Evolutionary conservation across 352 stramenopile genomes (phyloP).

Genomic region (Pythium phragmitis): DNA sequence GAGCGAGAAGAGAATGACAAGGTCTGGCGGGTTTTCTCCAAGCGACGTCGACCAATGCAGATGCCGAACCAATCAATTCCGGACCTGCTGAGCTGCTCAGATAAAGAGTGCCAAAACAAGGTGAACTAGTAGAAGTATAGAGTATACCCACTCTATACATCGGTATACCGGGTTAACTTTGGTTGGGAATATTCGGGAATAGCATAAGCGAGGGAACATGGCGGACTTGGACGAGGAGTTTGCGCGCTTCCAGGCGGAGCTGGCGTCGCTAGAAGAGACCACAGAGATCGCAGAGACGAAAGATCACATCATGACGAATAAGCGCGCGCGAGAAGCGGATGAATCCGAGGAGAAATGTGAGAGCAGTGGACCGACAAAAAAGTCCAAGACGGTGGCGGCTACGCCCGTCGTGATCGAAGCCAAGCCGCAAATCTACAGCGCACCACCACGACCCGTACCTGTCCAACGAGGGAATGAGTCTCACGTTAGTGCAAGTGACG

Average conservation of each 20-base stretch:
- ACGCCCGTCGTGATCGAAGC: conserved; percentile 34
- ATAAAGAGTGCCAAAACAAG: conserved; percentile 17
- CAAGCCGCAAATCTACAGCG: conserved; percentile 70
- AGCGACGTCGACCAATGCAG: conserved; percentile 14
- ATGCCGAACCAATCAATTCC: conserved; percentile 25
- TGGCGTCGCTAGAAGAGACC: conserved; percentile 70
- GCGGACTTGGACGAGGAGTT: conserved; percentile 77
- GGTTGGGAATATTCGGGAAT: background rate
- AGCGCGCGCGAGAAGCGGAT: conserved; percentile 34
- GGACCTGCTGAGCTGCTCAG: conserved; percentile 4
- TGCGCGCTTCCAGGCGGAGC: conserved; percentile 77
- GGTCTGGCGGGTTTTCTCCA: background rate
- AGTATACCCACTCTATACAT: conserved; percentile 9
- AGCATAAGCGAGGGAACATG: conserved; percentile 30
- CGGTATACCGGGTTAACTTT: conserved; percentile 25
- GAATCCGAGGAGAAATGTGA: background rate
- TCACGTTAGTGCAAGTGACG: background rate
- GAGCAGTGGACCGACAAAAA: conserved; percentile 37
- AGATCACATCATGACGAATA: conserved; percentile 18
- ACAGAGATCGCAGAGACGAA: background rate
- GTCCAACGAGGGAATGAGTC: conserved; percentile 3
- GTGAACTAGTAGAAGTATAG: background rate
- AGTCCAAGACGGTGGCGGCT: conserved; percentile 11
- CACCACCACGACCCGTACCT: conserved; percentile 57
- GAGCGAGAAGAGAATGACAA: background rate